Conservation (phyloP, 108 stramenopile genomes). For the Cyclotella cryptica region DNA sequence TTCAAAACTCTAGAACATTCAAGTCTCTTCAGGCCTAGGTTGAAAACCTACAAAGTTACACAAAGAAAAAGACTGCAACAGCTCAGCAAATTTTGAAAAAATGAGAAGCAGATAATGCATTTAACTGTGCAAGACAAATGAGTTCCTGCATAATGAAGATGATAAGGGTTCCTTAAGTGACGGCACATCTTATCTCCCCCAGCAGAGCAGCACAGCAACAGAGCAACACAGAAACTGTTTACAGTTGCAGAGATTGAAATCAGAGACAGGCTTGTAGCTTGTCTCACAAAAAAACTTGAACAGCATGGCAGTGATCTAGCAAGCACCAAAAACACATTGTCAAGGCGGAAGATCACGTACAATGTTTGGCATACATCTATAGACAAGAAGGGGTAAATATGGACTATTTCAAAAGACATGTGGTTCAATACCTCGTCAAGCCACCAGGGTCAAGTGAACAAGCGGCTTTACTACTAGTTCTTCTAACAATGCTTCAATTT, state of each 20-base stretch:
- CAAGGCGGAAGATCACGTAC: constrained; percentile 77
- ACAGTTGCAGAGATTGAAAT: constrained; percentile 79
- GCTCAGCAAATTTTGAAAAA: constrained; percentile 87
- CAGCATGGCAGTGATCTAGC: constrained; percentile 81
- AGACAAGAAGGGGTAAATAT: constrained; percentile 90
- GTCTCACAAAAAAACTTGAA: constrained; percentile 67
- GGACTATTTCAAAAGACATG: constrained; percentile 91
- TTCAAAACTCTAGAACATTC: constrained; percentile 55
- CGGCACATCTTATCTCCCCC: constrained; percentile 86
- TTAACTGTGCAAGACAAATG: constrained; percentile 71
- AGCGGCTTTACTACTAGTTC: constrained; percentile 78
- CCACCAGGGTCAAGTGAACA: constrained; percentile 89
- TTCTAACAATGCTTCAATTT: constrained; percentile 89
- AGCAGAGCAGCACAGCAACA: constrained; percentile 89
- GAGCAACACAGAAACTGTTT: no score
- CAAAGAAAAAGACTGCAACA: constrained; percentile 84
- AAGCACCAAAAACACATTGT: constrained; percentile 65
- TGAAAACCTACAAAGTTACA: constrained; percentile 78
- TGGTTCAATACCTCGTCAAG: constrained; percentile 89
- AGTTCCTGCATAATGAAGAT: constrained; percentile 82
- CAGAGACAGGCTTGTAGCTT: constrained; percentile 77
- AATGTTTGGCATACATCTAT: constrained; percentile 77
- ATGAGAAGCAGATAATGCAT: constrained; percentile 79
- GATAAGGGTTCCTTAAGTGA: constrained; percentile 88
- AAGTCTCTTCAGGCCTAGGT: constrained; percentile 78